A percentile compares a stretch with the other conserved stretches of the same genome.
These are phyloP conservation scores for Blepharisma undulans DNA, from an alignment of 169 alveolate genomes.

Conservation along the genomic window DNA sequence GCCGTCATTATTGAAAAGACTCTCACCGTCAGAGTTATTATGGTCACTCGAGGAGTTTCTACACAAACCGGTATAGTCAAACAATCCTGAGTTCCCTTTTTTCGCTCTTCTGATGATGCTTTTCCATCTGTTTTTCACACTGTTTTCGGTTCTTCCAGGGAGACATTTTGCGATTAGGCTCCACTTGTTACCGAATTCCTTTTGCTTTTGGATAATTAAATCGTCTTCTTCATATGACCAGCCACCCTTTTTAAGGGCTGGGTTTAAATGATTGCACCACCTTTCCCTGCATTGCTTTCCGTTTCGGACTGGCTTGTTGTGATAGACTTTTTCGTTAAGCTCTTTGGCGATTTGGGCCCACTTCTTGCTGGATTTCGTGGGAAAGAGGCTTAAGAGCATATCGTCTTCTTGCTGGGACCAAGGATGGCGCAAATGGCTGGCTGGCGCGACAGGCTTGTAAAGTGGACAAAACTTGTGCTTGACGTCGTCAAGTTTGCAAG, in stretches of 20 bases:
- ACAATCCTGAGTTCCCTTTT: neutral
- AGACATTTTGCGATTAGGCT: slow-evolving; percentile 58
- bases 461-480: neutral
- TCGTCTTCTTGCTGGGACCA: slow-evolving; percentile 52
- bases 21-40: neutral
- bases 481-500: slow-evolving; percentile 17
- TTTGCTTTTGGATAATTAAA: neutral
- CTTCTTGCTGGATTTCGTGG: slow-evolving; percentile 39
- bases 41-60: neutral
- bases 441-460: slow-evolving; percentile 11
- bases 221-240: slow-evolving; percentile 56
- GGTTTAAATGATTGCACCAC: slow-evolving; percentile 57
- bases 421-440: neutral
- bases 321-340: slow-evolving; percentile 37
- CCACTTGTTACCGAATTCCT: slow-evolving; percentile 74
- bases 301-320: slow-evolving; percentile 36
- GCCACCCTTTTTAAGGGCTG: slow-evolving; percentile 41
- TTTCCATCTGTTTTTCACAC: slow-evolving; percentile 67
- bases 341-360: slow-evolving; percentile 57
- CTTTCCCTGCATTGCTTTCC: slow-evolving; percentile 69
- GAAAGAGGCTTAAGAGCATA: slow-evolving; percentile 26
- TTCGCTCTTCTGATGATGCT: slow-evolving; percentile 55
- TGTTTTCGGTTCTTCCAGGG: slow-evolving; percentile 72
- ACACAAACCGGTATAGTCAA: neutral
- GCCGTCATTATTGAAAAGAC: neutral